Percentiles rank a stretch among this genome's conserved stretches.
Conservation (phyloP, 148 eudicot species). For the Suaeda aralocaspica region DNA sequence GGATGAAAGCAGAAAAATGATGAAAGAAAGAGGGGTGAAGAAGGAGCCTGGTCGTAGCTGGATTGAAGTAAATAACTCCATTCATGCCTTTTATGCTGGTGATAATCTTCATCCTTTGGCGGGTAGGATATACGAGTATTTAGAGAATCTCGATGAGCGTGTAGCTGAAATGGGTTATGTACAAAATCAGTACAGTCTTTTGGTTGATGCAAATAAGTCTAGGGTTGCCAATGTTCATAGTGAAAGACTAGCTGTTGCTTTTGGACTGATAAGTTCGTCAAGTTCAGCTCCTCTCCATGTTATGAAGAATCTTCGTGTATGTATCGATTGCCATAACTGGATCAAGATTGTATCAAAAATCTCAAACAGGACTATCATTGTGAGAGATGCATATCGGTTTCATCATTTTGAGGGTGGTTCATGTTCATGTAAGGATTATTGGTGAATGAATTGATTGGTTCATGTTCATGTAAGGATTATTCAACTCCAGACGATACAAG, state of each 20-base stretch:
- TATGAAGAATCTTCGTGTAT: constrained; percentile 85
- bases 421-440: constrained; percentile 79
- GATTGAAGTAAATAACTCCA: constrained; percentile 68
- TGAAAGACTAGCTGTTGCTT: constrained; percentile 77
- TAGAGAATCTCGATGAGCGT: constrained; percentile 52
- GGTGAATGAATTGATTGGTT: constrained; percentile 33
- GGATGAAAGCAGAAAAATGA: constrained; percentile 55
- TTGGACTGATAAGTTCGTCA: constrained; percentile 64
- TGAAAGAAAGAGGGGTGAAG: constrained; percentile 72
- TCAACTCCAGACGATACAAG: constrained; percentile 5
- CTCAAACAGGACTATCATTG: constrained; percentile 55
- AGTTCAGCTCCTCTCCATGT: constrained; percentile 50
- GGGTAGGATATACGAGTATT: constrained; percentile 52
- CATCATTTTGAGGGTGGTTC: constrained; percentile 73
- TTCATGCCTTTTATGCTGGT: constrained; percentile 87
- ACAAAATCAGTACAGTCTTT: constrained; percentile 40
- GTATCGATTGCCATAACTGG: constrained; percentile 92
- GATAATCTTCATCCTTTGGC: constrained; percentile 73
- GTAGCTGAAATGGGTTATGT: constrained; percentile 59
- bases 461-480: background rate
- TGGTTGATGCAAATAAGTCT: constrained; percentile 52
- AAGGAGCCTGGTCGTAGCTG: constrained; percentile 96
- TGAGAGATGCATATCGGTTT: constrained; percentile 79
- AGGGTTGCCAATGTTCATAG: constrained; percentile 51
- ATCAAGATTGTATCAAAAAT: constrained; percentile 61